Evolutionary conservation across 495 filamentous ascomycete species (phyloP).

Genomic region (Delitschia confertaspora): DNA sequence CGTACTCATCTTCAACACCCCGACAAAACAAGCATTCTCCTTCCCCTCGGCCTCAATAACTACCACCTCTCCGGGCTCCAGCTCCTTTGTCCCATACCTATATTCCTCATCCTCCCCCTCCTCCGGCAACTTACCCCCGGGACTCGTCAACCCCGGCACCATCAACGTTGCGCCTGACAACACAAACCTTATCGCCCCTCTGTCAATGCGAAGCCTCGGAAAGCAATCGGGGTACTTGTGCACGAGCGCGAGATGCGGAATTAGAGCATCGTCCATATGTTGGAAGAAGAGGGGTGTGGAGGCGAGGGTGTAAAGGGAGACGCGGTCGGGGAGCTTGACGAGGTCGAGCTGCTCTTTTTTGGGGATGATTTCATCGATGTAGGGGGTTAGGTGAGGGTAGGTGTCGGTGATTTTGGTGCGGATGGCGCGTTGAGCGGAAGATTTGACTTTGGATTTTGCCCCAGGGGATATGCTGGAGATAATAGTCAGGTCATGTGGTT

Average conservation of each 20-base stretch:
- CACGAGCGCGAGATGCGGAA: conserved; percentile 55
- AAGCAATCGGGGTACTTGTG: conserved; percentile 55
- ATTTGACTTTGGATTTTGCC: conserved; percentile 93
- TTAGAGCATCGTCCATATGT: conserved; percentile 64
- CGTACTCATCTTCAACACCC: conserved; percentile 75
- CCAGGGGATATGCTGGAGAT: conserved; percentile 57
- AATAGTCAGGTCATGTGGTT: neutral
- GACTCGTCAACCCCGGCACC: conserved; percentile 80
- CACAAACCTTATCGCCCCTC: conserved; percentile 95
- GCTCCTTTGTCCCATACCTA: conserved; percentile 43
- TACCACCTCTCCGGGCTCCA: conserved; percentile 72
- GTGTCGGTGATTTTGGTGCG: conserved; percentile 71
- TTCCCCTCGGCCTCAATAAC: conserved; percentile 90
- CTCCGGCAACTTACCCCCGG: conserved; percentile 67
- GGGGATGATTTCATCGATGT: conserved; percentile 90
- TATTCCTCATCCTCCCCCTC: conserved; percentile 33
- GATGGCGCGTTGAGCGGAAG: conserved; percentile 80
- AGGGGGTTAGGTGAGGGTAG: conserved; percentile 75
- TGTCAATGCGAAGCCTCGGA: conserved; percentile 65
- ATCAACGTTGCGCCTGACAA: conserved; percentile 87
- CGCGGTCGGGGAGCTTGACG: conserved; percentile 85
- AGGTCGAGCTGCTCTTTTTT: conserved; percentile 91
- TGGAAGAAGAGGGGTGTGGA: conserved; percentile 79
- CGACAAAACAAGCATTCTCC: conserved; percentile 80
- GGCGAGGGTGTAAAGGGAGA: conserved; percentile 76